Evolutionary conservation across 805 yeast species (phyloP).

Genomic region (Metschnikowia bowlesiae): DNA sequence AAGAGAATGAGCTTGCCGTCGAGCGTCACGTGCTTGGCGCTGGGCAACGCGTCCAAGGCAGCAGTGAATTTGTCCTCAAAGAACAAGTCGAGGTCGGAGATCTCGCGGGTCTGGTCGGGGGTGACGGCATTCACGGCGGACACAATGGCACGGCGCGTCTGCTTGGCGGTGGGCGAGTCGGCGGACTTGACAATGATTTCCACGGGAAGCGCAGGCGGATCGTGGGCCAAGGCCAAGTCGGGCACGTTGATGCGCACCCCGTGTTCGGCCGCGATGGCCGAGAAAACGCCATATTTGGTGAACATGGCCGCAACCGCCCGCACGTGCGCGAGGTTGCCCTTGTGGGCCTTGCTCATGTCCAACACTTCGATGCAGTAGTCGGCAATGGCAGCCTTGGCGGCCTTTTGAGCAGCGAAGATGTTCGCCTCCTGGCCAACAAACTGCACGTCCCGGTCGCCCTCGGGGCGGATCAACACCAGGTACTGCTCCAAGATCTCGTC

Average conservation of each 20-base stretch:
- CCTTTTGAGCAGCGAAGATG: conserved; percentile 57
- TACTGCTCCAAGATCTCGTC: conserved; percentile 48
- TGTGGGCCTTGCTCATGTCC: conserved; percentile 87
- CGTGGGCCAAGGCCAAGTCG: conserved; percentile 34
- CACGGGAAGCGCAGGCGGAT: conserved; percentile 44
- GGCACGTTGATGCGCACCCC: conserved; percentile 40
- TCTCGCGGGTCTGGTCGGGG: conserved; percentile 56
- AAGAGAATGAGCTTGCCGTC: conserved; percentile 49
- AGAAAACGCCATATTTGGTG: conserved; percentile 45
- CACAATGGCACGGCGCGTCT: conserved; percentile 69
- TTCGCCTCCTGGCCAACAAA: conserved; percentile 59
- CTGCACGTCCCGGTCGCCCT: conserved; percentile 40
- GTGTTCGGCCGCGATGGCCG: conserved; percentile 33
- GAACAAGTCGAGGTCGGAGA: conserved; percentile 65
- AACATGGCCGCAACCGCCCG: conserved; percentile 68
- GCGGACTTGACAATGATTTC: conserved; percentile 53
- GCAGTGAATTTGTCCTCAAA: conserved; percentile 45
- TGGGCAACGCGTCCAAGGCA: conserved; percentile 36
- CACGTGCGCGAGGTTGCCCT: conserved; percentile 74
- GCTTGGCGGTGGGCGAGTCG: conserved; percentile 48
- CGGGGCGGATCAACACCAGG: conserved; percentile 58
- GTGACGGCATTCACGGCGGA: conserved; percentile 65
- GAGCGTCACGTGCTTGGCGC: conserved; percentile 57
- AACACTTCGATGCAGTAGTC: conserved; percentile 59
- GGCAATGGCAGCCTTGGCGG: conserved; percentile 57